These are phyloP conservation scores for Elaeagnus macrophylla DNA, from an alignment of 306 rosid species.

Conservation along the genomic window DNA sequence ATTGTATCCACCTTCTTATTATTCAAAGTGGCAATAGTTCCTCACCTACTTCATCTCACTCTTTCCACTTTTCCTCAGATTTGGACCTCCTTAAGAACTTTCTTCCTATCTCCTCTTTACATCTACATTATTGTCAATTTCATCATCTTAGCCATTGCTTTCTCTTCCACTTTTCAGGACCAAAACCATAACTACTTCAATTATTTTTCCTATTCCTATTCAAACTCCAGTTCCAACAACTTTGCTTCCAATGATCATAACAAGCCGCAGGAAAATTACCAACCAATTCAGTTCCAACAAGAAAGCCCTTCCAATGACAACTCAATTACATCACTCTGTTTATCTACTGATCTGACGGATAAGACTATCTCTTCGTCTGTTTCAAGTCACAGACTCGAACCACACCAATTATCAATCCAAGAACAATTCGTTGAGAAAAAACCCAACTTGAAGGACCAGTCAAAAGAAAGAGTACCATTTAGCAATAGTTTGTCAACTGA, in stretches of 20 bases:
- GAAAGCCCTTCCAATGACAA: too few species aligned
- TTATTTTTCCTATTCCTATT: not conserved
- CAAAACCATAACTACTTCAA: conserved; percentile 18
- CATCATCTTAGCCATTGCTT: conserved; percentile 63
- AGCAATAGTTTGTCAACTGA: not conserved
- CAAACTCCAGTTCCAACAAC: not conserved
- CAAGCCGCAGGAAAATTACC: too few species aligned
- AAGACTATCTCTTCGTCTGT: too few species aligned
- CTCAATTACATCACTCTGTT: too few species aligned
- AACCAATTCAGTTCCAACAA: too few species aligned
- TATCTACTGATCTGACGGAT: too few species aligned
- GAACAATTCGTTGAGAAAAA: conserved; percentile 4
- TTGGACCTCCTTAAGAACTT: conserved; percentile 36
- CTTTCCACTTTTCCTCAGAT: conserved; percentile 57
- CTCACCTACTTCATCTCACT: conserved; percentile 33
- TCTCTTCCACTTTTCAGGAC: conserved; percentile 35
- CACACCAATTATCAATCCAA: too few species aligned
- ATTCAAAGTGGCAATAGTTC: conserved; percentile 54
- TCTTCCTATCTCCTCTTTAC: conserved; percentile 47
- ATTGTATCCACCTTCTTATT: conserved; percentile 36
- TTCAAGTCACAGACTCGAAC: too few species aligned
- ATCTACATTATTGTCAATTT: conserved; percentile 55
- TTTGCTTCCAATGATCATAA: not conserved
- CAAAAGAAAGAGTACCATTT: conserved; percentile 14
- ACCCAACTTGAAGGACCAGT: conserved; percentile 13